Evolutionary conservation across 106 monocot genomes (phyloP).

Genomic region (Dendrobium catenatum): DNA sequence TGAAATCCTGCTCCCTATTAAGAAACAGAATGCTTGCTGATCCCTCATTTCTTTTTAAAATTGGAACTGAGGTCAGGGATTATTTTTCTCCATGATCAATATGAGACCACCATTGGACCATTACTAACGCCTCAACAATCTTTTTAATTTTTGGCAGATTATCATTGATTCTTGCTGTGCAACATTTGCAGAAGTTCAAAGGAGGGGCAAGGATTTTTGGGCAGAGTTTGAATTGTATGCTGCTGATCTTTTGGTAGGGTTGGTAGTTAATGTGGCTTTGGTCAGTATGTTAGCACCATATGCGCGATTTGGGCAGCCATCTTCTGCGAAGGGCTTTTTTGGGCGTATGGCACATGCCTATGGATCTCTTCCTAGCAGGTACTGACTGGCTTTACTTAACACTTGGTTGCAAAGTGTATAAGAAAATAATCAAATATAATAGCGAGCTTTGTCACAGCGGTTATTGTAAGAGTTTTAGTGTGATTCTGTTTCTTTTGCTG

Average conservation of each 20-base stretch:
- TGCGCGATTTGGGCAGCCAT: slow-evolving; percentile 53
- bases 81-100: background rate
- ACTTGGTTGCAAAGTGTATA: background rate
- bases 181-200: slow-evolving; percentile 80
- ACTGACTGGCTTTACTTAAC: slow-evolving; percentile 1
- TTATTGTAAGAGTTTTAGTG: background rate
- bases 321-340: slow-evolving; percentile 34
- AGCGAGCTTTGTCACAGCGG: background rate
- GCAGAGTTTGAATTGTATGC: slow-evolving; percentile 79
- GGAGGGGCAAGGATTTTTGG: slow-evolving; percentile 88
- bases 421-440: background rate
- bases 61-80: slow-evolving; percentile 65
- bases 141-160: slow-evolving; percentile 27
- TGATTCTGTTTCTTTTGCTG: background rate
- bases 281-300: slow-evolving; percentile 73
- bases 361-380: slow-evolving; percentile 73
- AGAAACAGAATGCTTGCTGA: slow-evolving; percentile 78
- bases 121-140: background rate
- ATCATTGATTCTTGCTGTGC: slow-evolving; percentile 79
- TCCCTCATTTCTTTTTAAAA: slow-evolving; percentile 75
- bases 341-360: slow-evolving; percentile 37
- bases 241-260: slow-evolving; percentile 74
- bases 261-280: slow-evolving; percentile 63
- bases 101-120: background rate
- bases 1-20: slow-evolving; percentile 40